Evolutionary conservation across 2,329 filamentous ascomycete species (phyloP).

Genomic region (Sarocladium kiliense): DNA sequence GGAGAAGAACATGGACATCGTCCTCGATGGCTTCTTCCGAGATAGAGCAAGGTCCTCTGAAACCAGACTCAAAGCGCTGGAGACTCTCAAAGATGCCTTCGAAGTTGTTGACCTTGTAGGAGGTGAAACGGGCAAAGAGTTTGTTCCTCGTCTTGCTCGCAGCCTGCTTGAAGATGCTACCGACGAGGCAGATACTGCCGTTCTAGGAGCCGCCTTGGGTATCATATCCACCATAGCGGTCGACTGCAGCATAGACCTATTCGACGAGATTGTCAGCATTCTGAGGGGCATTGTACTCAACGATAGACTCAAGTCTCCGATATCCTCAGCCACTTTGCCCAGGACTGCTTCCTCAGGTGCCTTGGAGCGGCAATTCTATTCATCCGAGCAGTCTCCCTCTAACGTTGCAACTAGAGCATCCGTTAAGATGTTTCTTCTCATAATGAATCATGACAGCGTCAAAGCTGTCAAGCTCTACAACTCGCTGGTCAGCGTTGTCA

Average conservation of each 20-base stretch:
- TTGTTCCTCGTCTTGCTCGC: conserved; percentile 53
- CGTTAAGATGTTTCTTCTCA: conserved; percentile 70
- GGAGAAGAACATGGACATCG: conserved; percentile 56
- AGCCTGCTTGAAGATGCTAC: conserved; percentile 56
- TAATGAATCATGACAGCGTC: conserved; percentile 58
- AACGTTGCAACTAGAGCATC: conserved; percentile 69
- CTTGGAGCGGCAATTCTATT: not conserved
- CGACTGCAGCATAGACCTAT: conserved; percentile 53
- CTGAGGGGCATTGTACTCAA: conserved; percentile 45
- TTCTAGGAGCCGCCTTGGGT: conserved; percentile 60
- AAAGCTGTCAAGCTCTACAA: conserved; percentile 62
- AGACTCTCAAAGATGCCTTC: conserved; percentile 54
- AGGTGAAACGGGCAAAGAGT: conserved; percentile 52
- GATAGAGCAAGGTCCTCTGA: conserved; percentile 55
- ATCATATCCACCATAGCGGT: conserved; percentile 61
- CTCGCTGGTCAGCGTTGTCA: conserved; percentile 58
- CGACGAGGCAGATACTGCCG: conserved; percentile 56
- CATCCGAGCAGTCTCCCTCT: conserved; percentile 46
- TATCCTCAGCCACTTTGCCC: conserved; percentile 21
- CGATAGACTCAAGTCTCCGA: conserved; percentile 41
- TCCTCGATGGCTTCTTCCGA: conserved; percentile 60
- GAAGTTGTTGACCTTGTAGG: conserved; percentile 54
- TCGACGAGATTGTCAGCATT: conserved; percentile 51
- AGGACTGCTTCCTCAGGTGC: not conserved
- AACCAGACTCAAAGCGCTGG: conserved; percentile 58